phyloP scores from a whole-genome alignment of 2,329 filamentous ascomycete species.

The Paraphoma sp. region DNA sequence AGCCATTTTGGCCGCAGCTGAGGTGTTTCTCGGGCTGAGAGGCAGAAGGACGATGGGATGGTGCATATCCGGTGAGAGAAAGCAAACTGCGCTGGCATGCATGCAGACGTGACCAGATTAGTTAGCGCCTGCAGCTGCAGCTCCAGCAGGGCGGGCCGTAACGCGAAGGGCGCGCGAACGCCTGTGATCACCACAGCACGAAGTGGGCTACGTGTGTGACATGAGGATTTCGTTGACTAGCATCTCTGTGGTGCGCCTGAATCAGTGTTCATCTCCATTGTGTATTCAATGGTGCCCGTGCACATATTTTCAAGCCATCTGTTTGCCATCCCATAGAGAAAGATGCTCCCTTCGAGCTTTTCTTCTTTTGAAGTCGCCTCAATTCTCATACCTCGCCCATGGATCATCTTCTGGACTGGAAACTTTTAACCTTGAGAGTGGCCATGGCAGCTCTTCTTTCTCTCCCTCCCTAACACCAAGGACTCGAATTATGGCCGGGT shows the following conservation, averaged over 20 bases:
- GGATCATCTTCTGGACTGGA: background rate
- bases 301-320: no score
- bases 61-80: slow-evolving; percentile 13
- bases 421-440: background rate
- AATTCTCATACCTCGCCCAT: background rate
- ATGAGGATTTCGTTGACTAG: no score
- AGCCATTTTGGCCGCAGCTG: slow-evolving; percentile 2
- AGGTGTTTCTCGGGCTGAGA: slow-evolving; percentile 8
- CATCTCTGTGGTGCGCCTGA: no score
- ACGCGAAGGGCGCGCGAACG: background rate
- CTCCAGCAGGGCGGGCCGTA: background rate
- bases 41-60: slow-evolving; percentile 3
- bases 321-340: background rate
- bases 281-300: no score
- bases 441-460: background rate
- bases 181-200: background rate
- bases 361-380: background rate
- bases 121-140: background rate
- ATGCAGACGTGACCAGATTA: background rate
- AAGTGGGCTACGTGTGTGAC: no score
- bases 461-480: background rate
- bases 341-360: background rate
- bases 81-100: slow-evolving; percentile 15
- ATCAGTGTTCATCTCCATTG: no score
- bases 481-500: background rate